Conservation (phyloP, 345 rosid species). For the Turnera subulata region DNA sequence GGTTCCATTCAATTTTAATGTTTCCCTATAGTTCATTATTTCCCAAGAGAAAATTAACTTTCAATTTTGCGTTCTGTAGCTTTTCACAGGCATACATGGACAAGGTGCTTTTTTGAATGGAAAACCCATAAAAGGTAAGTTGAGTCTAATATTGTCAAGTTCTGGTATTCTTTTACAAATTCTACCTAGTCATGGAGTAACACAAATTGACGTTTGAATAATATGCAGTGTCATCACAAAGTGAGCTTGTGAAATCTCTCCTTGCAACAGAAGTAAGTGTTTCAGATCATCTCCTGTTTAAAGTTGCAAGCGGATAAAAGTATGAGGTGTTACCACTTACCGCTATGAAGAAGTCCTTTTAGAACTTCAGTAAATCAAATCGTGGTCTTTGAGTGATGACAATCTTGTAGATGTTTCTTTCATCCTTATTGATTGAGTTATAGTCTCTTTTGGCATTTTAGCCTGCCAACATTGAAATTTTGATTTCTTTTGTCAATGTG, state of each 20-base stretch:
- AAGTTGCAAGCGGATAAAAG: not conserved
- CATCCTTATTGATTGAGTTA: too few relatives aligned
- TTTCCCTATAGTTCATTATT: too few relatives aligned
- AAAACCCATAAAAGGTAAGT: conserved; percentile 68
- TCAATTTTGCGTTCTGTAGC: conserved; percentile 36
- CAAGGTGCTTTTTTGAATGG: conserved; percentile 86
- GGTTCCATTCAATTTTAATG: too few relatives aligned
- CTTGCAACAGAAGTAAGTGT: conserved; percentile 75
- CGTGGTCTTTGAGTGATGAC: too few relatives aligned
- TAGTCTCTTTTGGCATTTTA: too few relatives aligned
- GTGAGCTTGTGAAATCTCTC: conserved; percentile 74
- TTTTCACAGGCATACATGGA: conserved; percentile 67
- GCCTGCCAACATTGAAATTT: too few relatives aligned
- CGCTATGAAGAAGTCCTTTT: too few relatives aligned
- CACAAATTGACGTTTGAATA: not conserved
- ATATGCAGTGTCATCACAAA: conserved; percentile 66
- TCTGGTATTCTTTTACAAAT: not conserved
- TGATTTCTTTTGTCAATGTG: too few relatives aligned
- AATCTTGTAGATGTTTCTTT: too few relatives aligned
- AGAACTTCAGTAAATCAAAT: too few relatives aligned
- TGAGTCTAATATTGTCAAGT: not conserved
- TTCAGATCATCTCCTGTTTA: not conserved
- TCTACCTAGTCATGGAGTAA: not conserved
- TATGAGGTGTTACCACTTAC: too few relatives aligned
- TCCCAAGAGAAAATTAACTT: not conserved